Conservation (phyloP, 2,329 filamentous ascomycete genomes). For the Diaporthe aspalathi region DNA sequence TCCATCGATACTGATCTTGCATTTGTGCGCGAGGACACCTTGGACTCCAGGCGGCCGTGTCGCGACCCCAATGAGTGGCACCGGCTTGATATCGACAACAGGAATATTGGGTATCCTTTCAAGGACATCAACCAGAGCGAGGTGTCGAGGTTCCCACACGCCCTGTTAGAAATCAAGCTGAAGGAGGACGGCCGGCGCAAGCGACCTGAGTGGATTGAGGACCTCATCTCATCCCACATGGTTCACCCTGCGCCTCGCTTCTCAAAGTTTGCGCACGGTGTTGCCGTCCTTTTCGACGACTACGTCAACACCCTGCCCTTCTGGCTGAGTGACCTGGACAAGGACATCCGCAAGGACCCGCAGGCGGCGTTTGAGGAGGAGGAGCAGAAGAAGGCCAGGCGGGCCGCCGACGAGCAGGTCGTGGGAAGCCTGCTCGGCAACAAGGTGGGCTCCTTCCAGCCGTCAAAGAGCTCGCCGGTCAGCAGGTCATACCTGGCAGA, state of each 20-base stretch:
- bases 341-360: constrained; percentile 93
- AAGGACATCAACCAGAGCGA: constrained; percentile 89
- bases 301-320: constrained; percentile 96
- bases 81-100: constrained; percentile 86
- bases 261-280: constrained; percentile 96
- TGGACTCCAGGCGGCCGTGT: constrained; percentile 87
- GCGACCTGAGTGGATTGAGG: constrained; percentile 86
- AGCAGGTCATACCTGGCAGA: constrained; percentile 74
- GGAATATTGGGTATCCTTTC: constrained; percentile 88
- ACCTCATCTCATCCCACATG: constrained; percentile 91
- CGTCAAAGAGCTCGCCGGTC: constrained; percentile 73
- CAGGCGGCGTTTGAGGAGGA: constrained; percentile 91
- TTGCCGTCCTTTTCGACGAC: constrained; percentile 92
- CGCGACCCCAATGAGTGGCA: constrained; percentile 92
- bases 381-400: constrained; percentile 83
- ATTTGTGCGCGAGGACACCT: constrained; percentile 81
- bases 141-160: constrained; percentile 89
- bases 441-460: constrained; percentile 66
- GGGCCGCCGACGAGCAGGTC: constrained; percentile 86
- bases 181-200: constrained; percentile 74
- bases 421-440: constrained; percentile 87
- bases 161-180: constrained; percentile 92
- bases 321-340: constrained; percentile 92
- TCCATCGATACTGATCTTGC: constrained; percentile 93
- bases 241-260: constrained; percentile 91